Evolutionary conservation across 1,284 basidiomycete species (phyloP), one percentile per base, ranked within the genome.

Genomic region (Kalmanozyma brasiliensis): DNA sequence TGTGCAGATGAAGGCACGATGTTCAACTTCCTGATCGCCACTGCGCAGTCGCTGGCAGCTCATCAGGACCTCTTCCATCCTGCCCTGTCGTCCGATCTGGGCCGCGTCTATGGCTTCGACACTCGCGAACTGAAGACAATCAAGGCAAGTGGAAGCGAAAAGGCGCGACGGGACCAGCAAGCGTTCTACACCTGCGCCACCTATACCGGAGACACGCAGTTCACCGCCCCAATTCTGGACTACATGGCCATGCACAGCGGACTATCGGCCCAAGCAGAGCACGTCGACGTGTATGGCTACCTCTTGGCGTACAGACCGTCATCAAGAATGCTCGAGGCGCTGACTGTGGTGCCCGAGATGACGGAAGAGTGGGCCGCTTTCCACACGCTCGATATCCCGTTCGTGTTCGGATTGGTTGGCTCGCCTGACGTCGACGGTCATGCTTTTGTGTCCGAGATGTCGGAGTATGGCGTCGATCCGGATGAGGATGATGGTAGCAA

Each of bases 1-100:
- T 52, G 46, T 16, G 73, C 61, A 8, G 73, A 75, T 35, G 73
- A 75, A 34, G 73, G 73, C 3, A 64, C 71, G 29, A 66, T 75
- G 52, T 75, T 75, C 59, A 75, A 73, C 35, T 53, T 75, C 16
- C 43, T 70, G 17, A 42, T 74, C 22, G 38, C 47, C 17, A 66
- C 69, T 7, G 41, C 48, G n/a, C 37, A 48, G 34, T 47, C 65
- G 32, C 46, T 75, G 2, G 36, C 43, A 13, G 33, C 46, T 1
- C 70, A 70, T 35, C 46, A 63, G 14, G 24, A 43, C 2, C 34
- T 43, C 1, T 71, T 70, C 20, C 40, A 68, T 30, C 36, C 56
- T 4, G 29, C 9, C 1, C 44, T 73, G 11, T 52, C 53, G 1
- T 19, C 61, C 17, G 64, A 63, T 38, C 11, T 75, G 9, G 48